These are phyloP conservation scores for Nakazawaea laoshanensis DNA, from an alignment of 805 yeast species.

Conservation along the genomic window DNA sequence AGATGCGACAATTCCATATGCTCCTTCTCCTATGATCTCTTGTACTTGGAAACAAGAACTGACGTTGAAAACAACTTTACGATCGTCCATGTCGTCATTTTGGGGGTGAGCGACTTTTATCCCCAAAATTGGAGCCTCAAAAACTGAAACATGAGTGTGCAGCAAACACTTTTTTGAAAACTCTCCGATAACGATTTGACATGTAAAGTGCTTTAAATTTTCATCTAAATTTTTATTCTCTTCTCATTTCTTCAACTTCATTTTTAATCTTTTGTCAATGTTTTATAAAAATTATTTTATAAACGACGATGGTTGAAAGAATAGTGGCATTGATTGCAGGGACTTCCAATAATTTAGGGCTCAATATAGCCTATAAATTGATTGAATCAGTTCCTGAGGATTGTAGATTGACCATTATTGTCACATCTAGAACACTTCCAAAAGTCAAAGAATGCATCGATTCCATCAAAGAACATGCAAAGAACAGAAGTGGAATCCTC, in stretches of 20 bases:
- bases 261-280: not conserved
- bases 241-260: not conserved
- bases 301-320: slow-evolving; percentile 9
- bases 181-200: too few relatives aligned
- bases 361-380: slow-evolving; percentile 76
- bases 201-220: too few relatives aligned
- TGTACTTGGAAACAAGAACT: slow-evolving; percentile 52
- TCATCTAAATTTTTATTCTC: not conserved
- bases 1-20: slow-evolving; percentile 71
- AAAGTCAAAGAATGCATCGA: slow-evolving; percentile 71
- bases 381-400: slow-evolving; percentile 49
- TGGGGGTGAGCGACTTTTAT: too few relatives aligned
- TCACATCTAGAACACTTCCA: slow-evolving; percentile 84
- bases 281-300: not conserved
- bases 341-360: slow-evolving; percentile 62
- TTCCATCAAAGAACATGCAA: slow-evolving; percentile 36
- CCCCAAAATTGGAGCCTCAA: slow-evolving; percentile 1
- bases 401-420: slow-evolving; percentile 64
- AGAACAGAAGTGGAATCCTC: slow-evolving; percentile 43
- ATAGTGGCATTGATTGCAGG: slow-evolving; percentile 26
- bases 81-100: too few relatives aligned
- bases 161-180: too few relatives aligned
- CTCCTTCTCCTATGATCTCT: slow-evolving; percentile 69
- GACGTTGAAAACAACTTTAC: slow-evolving; percentile 53
- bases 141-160: not conserved